phyloP scores from a whole-genome alignment of 1,284 basidiomycete species.

The Sphaerobolus stellatus region DNA sequence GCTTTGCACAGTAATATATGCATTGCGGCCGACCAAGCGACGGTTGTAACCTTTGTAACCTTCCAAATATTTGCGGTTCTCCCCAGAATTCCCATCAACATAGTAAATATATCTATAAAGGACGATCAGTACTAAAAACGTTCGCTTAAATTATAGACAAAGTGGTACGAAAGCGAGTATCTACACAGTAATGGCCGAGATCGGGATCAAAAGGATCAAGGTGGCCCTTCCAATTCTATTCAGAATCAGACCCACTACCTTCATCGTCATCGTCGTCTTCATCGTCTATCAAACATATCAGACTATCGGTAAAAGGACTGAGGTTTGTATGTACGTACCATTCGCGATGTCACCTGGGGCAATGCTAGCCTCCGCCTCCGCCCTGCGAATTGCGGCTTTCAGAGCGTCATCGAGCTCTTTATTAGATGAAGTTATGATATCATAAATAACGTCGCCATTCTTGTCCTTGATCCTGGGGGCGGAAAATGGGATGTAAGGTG shows the following conservation, averaged over 20 bases:
- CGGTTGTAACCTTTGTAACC: too few species aligned
- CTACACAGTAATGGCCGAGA: not conserved
- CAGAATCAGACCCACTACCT: constrained; percentile 34
- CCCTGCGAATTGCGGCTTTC: constrained; percentile 47
- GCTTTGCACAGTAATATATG: not conserved
- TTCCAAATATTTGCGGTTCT: too few species aligned
- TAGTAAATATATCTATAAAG: too few species aligned
- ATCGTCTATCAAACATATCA: constrained; percentile 20
- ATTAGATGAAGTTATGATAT: constrained; percentile 48
- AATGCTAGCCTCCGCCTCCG: constrained; percentile 44
- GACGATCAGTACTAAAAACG: too few species aligned
- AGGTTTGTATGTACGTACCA: constrained; percentile 27
- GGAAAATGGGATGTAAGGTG: not conserved
- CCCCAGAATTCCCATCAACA: too few species aligned
- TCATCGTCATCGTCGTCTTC: constrained; percentile 40
- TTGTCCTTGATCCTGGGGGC: constrained; percentile 68
- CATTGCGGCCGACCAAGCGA: not conserved
- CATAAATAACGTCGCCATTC: constrained; percentile 57
- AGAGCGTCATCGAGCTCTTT: constrained; percentile 43
- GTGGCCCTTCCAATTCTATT: constrained; percentile 17
- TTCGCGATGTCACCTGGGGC: constrained; percentile 40
- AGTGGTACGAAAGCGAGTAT: not conserved
- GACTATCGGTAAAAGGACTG: not conserved
- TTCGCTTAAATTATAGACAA: too few species aligned
- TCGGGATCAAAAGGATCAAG: not conserved